These are phyloP conservation scores for Leishmania gerbilli DNA, from an alignment of 208 protist species.

Conservation along the genomic window DNA sequence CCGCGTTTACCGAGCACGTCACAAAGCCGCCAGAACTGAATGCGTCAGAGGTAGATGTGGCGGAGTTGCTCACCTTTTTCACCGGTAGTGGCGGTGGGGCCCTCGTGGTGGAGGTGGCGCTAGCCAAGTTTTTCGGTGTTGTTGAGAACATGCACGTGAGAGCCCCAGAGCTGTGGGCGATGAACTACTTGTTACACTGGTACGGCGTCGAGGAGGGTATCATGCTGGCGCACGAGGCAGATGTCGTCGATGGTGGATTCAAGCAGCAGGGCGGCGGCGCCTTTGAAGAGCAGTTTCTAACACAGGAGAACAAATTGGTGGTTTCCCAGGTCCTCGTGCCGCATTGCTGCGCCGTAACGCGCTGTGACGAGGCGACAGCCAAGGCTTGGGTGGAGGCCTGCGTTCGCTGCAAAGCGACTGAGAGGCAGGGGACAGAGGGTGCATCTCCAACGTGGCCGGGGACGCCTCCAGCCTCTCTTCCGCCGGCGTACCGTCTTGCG, in stretches of 20 bases:
- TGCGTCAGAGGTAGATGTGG: no score
- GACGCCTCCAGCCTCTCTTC: background rate
- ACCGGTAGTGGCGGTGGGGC: background rate
- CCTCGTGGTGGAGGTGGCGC: background rate
- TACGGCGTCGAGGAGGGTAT: constrained; percentile 24
- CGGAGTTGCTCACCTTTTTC: no score
- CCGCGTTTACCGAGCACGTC: no score
- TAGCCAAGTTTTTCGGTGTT: background rate
- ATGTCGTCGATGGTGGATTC: constrained; percentile 25
- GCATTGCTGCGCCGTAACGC: constrained; percentile 13
- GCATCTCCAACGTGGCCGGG: no score
- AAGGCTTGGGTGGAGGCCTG: constrained; percentile 24
- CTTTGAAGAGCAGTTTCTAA: constrained; percentile 19
- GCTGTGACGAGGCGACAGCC: constrained; percentile 8
- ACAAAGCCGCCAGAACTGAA: no score
- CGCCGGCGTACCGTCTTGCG: constrained; percentile 14
- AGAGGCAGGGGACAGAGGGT: no score
- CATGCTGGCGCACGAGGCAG: constrained; percentile 11
- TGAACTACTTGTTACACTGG: constrained; percentile 13
- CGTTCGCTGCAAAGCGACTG: no score
- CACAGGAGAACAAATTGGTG: background rate
- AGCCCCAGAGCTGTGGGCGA: constrained; percentile 11
- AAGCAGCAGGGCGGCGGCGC: constrained; percentile 4
- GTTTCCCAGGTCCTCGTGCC: constrained; percentile 23
- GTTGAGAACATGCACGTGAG: background rate